These are phyloP conservation scores for Letharia columbiana DNA, from an alignment of 495 filamentous ascomycete genomes.

Conservation along the genomic window DNA sequence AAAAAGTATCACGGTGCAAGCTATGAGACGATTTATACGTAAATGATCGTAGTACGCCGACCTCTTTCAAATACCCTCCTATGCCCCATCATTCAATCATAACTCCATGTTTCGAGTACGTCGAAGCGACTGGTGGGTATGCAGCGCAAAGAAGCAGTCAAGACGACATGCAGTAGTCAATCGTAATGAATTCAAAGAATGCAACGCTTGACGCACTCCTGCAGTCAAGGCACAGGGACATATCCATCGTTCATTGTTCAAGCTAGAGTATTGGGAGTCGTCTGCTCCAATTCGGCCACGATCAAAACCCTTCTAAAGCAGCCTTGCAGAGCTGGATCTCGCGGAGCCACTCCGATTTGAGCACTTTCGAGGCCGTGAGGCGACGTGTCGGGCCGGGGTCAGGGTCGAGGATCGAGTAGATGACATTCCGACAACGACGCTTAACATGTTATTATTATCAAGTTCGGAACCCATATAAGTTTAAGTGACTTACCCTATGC, in stretches of 20 bases:
- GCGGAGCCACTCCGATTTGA: conserved; percentile 96
- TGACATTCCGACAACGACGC: conserved; percentile 96
- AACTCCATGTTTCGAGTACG: conserved; percentile 11
- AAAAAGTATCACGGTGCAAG: background rate
- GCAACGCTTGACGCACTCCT: background rate
- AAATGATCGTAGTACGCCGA: conserved; percentile 12
- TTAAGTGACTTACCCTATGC: conserved; percentile 64
- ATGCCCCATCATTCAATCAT: conserved; percentile 3
- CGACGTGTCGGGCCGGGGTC: conserved; percentile 67
- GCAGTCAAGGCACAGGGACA: background rate
- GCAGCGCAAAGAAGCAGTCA: conserved; percentile 3
- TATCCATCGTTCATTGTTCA: background rate
- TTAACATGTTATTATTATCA: conserved; percentile 40
- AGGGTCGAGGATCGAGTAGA: conserved; percentile 97
- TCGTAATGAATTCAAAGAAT: conserved; percentile 11
- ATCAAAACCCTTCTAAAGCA: conserved; percentile 78
- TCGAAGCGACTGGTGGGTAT: conserved; percentile 19
- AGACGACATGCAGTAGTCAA: conserved; percentile 4
- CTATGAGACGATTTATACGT: background rate
- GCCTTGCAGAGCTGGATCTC: conserved; percentile 95
- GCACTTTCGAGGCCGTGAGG: conserved; percentile 90
- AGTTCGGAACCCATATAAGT: background rate
- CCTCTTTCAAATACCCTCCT: conserved; percentile 17
- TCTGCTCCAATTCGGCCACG: background rate
- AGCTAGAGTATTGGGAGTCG: background rate